Conservation (phyloP, 306 rosid species). For the Betula pendula region DNA sequence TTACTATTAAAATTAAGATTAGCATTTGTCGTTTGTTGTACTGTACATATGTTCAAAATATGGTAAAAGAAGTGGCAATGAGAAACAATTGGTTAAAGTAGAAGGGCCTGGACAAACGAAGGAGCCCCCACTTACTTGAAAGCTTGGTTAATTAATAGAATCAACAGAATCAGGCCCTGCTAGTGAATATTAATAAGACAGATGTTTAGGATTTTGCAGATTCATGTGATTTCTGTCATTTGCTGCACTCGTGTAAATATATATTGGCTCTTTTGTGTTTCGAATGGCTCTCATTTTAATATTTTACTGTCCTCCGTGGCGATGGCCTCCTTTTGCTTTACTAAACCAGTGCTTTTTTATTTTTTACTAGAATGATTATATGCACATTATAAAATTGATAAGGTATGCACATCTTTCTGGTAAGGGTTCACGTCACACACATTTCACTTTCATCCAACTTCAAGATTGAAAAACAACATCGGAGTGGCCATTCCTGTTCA, state of each 20-base stretch:
- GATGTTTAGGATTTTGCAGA: neutral
- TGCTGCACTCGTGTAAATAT: slow-evolving; percentile 1
- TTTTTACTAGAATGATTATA: slow-evolving; percentile 18
- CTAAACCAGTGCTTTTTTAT: slow-evolving; percentile 1
- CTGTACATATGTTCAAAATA: slow-evolving; percentile 11
- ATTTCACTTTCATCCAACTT: slow-evolving; percentile 17
- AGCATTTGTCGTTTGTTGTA: slow-evolving; percentile 23
- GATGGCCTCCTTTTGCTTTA: neutral
- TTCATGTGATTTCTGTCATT: neutral
- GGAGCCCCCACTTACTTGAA: slow-evolving; percentile 29
- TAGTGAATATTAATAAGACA: too few species aligned
- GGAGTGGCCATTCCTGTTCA: neutral
- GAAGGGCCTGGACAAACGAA: slow-evolving; percentile 32
- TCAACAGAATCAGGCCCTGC: slow-evolving; percentile 3
- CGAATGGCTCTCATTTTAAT: slow-evolving; percentile 11
- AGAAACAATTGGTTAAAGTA: slow-evolving; percentile 31
- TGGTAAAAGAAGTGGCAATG: slow-evolving; percentile 26
- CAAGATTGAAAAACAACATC: slow-evolving; percentile 4
- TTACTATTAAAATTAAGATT: slow-evolving; percentile 9
- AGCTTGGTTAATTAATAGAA: neutral
- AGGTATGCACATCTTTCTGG: neutral
- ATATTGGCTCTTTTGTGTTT: neutral
- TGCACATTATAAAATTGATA: slow-evolving; percentile 28
- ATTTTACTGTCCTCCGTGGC: neutral
- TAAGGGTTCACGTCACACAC: slow-evolving; percentile 12